These are phyloP conservation scores for Sanghuangporus weigelae DNA, from an alignment of 1,284 basidiomycete genomes.

Conservation along the genomic window DNA sequence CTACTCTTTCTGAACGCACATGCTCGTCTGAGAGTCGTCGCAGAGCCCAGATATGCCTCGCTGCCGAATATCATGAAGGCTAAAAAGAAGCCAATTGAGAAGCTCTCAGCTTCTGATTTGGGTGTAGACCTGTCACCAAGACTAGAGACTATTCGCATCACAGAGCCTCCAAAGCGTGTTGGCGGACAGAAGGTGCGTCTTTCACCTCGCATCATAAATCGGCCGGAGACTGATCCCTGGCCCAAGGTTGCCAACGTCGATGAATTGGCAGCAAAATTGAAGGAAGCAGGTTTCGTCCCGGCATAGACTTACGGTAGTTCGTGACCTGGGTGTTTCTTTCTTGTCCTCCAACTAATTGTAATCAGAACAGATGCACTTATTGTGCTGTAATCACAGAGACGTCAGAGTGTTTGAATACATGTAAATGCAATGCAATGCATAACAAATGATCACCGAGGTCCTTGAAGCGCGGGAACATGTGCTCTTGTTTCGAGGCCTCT, in stretches of 20 bases:
- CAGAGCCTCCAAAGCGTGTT: slow-evolving; percentile 86
- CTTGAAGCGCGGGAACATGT: background rate
- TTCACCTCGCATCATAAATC: background rate
- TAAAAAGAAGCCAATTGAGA: slow-evolving; percentile 97
- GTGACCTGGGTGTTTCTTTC: background rate
- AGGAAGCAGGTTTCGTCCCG: slow-evolving; percentile 71
- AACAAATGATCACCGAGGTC: no score
- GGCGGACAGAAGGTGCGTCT: slow-evolving; percentile 83
- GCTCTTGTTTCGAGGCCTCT: background rate
- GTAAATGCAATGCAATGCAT: no score
- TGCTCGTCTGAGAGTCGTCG: background rate
- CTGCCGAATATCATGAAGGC: slow-evolving; percentile 98
- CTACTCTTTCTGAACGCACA: background rate
- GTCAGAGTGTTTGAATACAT: no score
- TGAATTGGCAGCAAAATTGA: slow-evolving; percentile 86
- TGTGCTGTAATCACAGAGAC: background rate
- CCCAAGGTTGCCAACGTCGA: slow-evolving; percentile 77
- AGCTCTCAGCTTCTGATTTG: slow-evolving; percentile 76
- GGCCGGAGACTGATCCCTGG: background rate
- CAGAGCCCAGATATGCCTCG: slow-evolving; percentile 92
- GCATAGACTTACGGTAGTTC: background rate
- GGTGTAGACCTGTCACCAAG: slow-evolving; percentile 78
- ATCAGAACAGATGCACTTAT: background rate
- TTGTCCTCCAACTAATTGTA: background rate
- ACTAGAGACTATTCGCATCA: slow-evolving; percentile 87